Evolutionary conservation across 805 yeast species (phyloP), one percentile per base, ranked within the genome.

Genomic region (Metschnikowia peoriensis): DNA sequence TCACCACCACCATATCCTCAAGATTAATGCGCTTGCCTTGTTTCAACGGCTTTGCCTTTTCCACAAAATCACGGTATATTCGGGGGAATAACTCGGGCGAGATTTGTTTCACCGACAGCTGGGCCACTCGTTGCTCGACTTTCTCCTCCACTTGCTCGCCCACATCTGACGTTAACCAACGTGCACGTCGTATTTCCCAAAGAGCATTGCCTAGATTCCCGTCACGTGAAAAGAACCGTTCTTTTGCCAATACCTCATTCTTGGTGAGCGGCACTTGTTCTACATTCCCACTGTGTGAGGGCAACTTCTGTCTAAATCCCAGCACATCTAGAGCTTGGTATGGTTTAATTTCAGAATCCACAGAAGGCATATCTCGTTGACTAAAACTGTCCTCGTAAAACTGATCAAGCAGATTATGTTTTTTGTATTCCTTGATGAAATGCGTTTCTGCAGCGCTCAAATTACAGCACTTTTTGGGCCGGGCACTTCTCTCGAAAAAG

Each of bases 31-130:
- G 88, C 52, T 66, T 69, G 37, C 65, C 70, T 51, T 75, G 75
- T 61, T 82, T 85, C 61, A 93, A 76, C 7, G 81, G 77, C 60
- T 84, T 83, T 38, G 85, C 85, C 62, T 86, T 85, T 42, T 85
- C 81, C 28, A 92, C 86, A 60, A 93, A 72, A 57, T 80, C 80
- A 51, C 79, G 79, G 67, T 90, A 93, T 9, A 93, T 78, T 17
- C 81, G 77, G 4, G 80, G 71, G 59, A 84, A 85, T 51, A 80
- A 77, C 45, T 80, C 82, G 44, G 73, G 68, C 16, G 82, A 75
- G 44, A 80, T 67, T 53, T 68, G 69, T n/a, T 57, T 63, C 38
- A 74, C 60, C 15, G 66, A 56, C 60, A 58, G 61, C 32, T 49
- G 42, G 2, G 47, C 46, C n/a, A 54, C 42, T 34, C 66, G 46